These are phyloP conservation scores for Delitschia confertaspora DNA, from an alignment of 495 filamentous ascomycete genomes.

Conservation along the genomic window DNA sequence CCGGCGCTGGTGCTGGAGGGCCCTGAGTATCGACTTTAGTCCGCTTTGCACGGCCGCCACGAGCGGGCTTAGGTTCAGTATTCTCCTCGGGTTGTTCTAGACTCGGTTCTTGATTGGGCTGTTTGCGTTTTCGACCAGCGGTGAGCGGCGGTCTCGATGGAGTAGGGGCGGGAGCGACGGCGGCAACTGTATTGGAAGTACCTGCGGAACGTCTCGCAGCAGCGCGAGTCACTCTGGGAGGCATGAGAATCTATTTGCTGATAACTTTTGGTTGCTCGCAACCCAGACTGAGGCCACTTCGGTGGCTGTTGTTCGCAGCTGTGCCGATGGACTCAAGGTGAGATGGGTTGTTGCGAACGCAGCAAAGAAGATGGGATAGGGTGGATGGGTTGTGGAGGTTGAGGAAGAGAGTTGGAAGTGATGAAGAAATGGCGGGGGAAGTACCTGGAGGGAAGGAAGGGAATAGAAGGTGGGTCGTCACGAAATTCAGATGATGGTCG, in stretches of 20 bases:
- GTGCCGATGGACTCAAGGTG: constrained; percentile 24
- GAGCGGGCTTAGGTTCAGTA: constrained; percentile 8
- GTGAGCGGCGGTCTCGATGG: constrained; percentile 7
- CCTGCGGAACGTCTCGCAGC: constrained; percentile 35
- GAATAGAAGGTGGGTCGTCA: constrained; percentile 17
- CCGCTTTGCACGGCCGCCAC: constrained; percentile 27
- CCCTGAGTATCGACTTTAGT: constrained; percentile 18
- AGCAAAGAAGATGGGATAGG: constrained; percentile 5
- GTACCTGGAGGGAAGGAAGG: constrained; percentile 19
- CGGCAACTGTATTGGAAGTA: constrained; percentile 32
- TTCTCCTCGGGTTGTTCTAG: constrained; percentile 21
- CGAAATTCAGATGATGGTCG: constrained; percentile 25
- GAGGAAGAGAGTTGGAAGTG: background rate
- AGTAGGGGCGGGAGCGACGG: constrained; percentile 21
- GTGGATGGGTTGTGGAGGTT: background rate
- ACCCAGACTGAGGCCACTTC: constrained; percentile 23
- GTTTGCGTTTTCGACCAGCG: constrained; percentile 36
- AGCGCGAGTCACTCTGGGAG: constrained; percentile 39
- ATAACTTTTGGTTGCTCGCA: constrained; percentile 14
- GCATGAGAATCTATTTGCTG: constrained; percentile 34
- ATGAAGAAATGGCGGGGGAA: constrained; percentile 24
- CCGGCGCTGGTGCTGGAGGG: constrained; percentile 13
- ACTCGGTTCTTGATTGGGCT: constrained; percentile 26
- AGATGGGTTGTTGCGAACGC: constrained; percentile 15
- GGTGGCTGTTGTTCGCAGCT: constrained; percentile 26